Conservation (phyloP, 176 grass and related monocot genomes). For the Calamus simplicifolius region DNA sequence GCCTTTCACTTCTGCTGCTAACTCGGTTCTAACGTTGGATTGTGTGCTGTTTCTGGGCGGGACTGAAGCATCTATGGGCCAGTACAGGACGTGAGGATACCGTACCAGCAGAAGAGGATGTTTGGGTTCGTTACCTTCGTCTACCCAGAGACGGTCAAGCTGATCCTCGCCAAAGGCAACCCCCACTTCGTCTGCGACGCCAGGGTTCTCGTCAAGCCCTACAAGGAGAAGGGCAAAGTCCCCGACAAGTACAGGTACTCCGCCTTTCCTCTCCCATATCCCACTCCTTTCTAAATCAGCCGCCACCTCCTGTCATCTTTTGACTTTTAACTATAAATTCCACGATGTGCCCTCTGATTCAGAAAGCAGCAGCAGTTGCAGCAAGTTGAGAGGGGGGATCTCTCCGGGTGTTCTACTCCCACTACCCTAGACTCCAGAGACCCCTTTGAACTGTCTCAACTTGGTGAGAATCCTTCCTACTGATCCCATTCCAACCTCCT, state of each 20-base stretch:
- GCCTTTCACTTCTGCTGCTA: too few species aligned
- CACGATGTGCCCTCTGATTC: neutral
- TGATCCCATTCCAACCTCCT: too few species aligned
- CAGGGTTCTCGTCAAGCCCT: conserved; percentile 86
- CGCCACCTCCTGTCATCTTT: too few species aligned
- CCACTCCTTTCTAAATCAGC: neutral
- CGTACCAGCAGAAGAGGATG: conserved; percentile 91
- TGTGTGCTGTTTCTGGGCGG: neutral
- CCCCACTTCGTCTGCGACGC: conserved; percentile 79
- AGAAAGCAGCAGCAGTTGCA: conserved; percentile 27
- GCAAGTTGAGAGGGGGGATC: conserved; percentile 33
- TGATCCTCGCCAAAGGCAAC: conserved; percentile 64
- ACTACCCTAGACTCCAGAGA: conserved; percentile 47
- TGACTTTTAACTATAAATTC: too few species aligned
- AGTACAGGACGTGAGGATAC: conserved; percentile 90
- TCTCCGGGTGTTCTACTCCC: conserved; percentile 35
- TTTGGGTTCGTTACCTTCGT: conserved; percentile 96
- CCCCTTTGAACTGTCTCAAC: conserved; percentile 51
- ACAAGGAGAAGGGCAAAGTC: conserved; percentile 91
- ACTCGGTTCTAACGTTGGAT: neutral
- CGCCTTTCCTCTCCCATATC: neutral
- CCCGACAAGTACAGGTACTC: conserved; percentile 70
- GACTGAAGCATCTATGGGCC: conserved; percentile 67
- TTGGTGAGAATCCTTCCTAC: conserved; percentile 27
- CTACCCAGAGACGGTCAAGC: conserved; percentile 57